Evolutionary conservation across 768 basidiomycete species (phyloP), one percentile per base, ranked within the genome.

Genomic region (Mycena epipterygia): DNA sequence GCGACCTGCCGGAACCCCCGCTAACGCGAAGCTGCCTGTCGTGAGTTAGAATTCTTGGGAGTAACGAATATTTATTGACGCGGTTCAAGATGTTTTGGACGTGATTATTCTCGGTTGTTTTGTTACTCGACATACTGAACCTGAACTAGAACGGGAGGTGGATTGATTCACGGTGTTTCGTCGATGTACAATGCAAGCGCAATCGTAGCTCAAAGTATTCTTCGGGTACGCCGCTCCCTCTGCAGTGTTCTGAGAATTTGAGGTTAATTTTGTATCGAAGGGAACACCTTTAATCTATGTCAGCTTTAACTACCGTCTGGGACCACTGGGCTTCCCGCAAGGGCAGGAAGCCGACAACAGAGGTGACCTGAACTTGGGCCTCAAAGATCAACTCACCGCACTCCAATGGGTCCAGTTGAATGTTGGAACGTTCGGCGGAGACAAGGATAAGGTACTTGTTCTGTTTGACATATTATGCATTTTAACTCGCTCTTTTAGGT

Each of bases 391-490:
- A 63, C 64, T 83, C 25, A 65, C 77, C 9, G 86, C 84, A 6
- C 76, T 87, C 2, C 62, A 78, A 55, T 87, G 86, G 90, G 84
- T 91, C 0, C 87, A 90, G 63, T 72, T 81, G 42, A 86, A 91
- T 70, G 89, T 91, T 58, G 80, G 74, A 39, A 74, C 79, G 0
- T 91, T 91, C 73, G 89, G 90, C 5, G 91, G 90, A n/a, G 88
- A 86, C 73, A 81, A 80, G 23, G 74, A 23, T 12, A 83, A 85
- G 78, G 85, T 84, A 9, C 14, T 8, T 39, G 21, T 32, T 30
- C 9, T 21, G 14, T 17, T 6, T 14, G 6, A 9, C 21, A 9
- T 23, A 14, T 12, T 21, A 13, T 0, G n/a, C 11, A 14, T 39
- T 2, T 59, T 3, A n/a, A 57, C 16, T 14, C 21, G 7, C 42